These are phyloP conservation scores for Phytophthora cactorum DNA, from an alignment of 352 stramenopile species.

Conservation along the genomic window DNA sequence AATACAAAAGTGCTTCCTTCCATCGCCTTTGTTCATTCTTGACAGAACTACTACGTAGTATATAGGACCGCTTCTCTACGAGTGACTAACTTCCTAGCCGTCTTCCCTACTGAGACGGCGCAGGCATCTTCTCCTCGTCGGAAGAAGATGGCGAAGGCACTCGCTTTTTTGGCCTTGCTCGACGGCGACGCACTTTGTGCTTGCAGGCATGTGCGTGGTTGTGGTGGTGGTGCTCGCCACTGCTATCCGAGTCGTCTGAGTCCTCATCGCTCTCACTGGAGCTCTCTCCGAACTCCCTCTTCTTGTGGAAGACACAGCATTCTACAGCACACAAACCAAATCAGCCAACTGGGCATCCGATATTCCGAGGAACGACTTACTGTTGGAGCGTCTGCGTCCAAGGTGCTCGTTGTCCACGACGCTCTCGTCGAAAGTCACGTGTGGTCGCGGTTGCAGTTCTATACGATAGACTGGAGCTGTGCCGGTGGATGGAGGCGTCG, in stretches of 20 bases:
- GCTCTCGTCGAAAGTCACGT: conserved; percentile 89
- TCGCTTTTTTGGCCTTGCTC: conserved; percentile 39
- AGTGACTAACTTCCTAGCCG: conserved; percentile 6
- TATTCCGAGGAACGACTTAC: conserved; percentile 39
- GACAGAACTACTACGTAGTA: too few relatives aligned
- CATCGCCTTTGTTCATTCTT: conserved; percentile 3
- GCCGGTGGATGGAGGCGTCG: conserved; percentile 18
- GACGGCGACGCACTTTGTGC: conserved; percentile 33
- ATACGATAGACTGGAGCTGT: conserved; percentile 62
- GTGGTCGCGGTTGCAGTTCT: conserved; percentile 78
- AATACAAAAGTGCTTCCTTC: conserved; percentile 33
- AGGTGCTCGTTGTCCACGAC: conserved; percentile 94
- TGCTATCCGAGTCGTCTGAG: conserved; percentile 52
- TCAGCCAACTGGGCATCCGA: background rate
- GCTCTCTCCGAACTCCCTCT: conserved; percentile 90
- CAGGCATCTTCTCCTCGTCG: conserved; percentile 41
- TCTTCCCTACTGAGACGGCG: conserved; percentile 30
- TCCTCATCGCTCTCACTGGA: conserved; percentile 91
- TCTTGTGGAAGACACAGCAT: conserved; percentile 96
- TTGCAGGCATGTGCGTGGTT: conserved; percentile 38
- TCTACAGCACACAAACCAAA: conserved; percentile 44
- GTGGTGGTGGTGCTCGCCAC: conserved; percentile 27
- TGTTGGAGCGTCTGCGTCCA: conserved; percentile 91
- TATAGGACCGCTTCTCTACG: too few relatives aligned
- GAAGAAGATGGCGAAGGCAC: conserved; percentile 40